Percentiles rank a stretch among this genome's conserved stretches.
Evolutionary conservation across 345 rosid genomes (phyloP).

Genomic region (Citrus reticulata): DNA sequence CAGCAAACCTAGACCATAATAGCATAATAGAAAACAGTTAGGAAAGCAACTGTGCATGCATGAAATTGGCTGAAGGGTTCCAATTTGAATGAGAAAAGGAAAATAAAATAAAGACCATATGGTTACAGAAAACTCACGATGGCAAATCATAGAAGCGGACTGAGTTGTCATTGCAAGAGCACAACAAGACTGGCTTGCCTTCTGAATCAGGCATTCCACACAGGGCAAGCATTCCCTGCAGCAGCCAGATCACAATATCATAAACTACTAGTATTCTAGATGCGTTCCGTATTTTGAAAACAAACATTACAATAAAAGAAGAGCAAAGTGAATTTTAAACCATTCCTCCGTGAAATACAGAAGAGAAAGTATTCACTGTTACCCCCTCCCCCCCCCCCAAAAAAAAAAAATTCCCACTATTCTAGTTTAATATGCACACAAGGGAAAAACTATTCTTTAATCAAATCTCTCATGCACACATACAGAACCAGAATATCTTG

Average conservation of each 20-base stretch:
- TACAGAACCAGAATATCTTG: not conserved
- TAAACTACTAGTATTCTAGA: not conserved
- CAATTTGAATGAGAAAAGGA: not conserved
- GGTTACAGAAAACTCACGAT: slow-evolving; percentile 62
- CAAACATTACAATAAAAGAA: not conserved
- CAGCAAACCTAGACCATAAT: slow-evolving; percentile 56
- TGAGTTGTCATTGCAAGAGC: slow-evolving; percentile 76
- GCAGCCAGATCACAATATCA: slow-evolving; percentile 6
- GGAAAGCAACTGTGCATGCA: not conserved
- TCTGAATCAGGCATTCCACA: slow-evolving; percentile 85
- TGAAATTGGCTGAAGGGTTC: not conserved
- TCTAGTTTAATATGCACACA: not conserved
- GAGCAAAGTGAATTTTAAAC: not conserved
- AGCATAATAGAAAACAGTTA: not conserved
- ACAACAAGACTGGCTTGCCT: slow-evolving; percentile 75
- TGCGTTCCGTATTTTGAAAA: not conserved
- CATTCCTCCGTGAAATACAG: not conserved
- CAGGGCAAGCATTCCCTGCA: slow-evolving; percentile 72
- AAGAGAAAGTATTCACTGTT: not conserved
- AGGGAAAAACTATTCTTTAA: not conserved
- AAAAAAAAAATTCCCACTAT: not conserved
- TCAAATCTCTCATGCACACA: not conserved
- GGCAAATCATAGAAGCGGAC: slow-evolving; percentile 80
- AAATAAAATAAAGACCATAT: not conserved
- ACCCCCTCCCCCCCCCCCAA: not conserved